Base-by-base conservation (phyloP, 148 eudicot genomes). In the Rhododendron henanense region DNA sequence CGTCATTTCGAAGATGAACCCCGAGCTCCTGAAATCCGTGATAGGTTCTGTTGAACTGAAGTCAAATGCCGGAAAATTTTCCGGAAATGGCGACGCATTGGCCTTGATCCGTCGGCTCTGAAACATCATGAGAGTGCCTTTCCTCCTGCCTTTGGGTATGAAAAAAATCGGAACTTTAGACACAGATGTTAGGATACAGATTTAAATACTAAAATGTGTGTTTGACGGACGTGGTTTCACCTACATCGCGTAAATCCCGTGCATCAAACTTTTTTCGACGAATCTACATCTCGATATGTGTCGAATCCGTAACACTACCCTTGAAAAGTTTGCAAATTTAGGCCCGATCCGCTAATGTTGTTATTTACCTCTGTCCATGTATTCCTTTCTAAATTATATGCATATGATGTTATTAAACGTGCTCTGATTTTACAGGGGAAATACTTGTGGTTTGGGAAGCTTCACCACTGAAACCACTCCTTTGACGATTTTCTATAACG, bases 401-500 rank as follows among this genome's bases (percentile, higher is more conserved):
- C 9, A 39, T n/a, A 69, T 47, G 41, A 45, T 16, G 47, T 57
- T 4, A 57, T 81, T 55, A 16, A n/a, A 57, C 63, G 18, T 57
- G 63, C 74, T 50, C 5, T 73, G 53, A 25, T n/a, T 45, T 81
- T 81, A 2, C 47, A 86, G 88, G 55, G 48, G 57, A 23, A 76
- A 21, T 69, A 15, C 76, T 75, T 75, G 25, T 57, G 51, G 65
- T 6, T 9, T 39, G 31, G 83, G 51, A 39, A 25, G 7, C 25
- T 41, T 41, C 0, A 28, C 23, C 81, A 51, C 37, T 10, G 88
- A 50, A 53, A 79, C 86, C 3, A 85, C 91, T 45, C 95, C 96
- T 0, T 10, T 95, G 91, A 95, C 98, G 2, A 92, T 95, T 55
- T 93, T 93, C 87, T 94, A 92, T 88, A 89, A 93, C 10, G 94